Evolutionary conservation across 768 basidiomycete genomes (phyloP).

Genomic region (Cystofilobasidium macerans): DNA sequence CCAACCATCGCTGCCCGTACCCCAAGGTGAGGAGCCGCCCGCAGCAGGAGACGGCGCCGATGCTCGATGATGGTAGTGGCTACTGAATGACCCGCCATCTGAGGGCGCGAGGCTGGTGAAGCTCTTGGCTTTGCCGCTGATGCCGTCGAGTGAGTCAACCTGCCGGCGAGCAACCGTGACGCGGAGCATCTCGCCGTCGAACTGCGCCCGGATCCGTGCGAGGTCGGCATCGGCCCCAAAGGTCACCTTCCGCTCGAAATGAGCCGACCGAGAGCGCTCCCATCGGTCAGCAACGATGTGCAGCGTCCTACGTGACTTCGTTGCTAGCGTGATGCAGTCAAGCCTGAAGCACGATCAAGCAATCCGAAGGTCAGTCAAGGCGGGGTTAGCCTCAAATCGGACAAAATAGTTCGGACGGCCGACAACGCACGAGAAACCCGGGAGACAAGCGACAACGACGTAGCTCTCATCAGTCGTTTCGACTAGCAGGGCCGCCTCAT

Average conservation of each 20-base stretch:
- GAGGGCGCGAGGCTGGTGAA: neutral
- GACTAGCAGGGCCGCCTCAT: conserved; percentile 10
- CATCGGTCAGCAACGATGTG: conserved; percentile 26
- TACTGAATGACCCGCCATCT: neutral
- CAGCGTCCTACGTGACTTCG: conserved; percentile 20
- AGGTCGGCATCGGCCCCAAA: conserved; percentile 24
- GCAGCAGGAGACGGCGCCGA: neutral
- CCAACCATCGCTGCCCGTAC: neutral
- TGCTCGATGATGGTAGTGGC: neutral
- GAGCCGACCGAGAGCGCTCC: conserved; percentile 19
- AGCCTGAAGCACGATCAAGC: conserved; percentile 5
- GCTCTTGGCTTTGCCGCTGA: neutral
- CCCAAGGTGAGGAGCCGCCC: neutral
- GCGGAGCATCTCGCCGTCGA: conserved; percentile 10
- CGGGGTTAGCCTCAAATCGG: neutral
- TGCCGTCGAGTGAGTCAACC: neutral
- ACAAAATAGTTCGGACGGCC: neutral
- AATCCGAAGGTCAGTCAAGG: neutral
- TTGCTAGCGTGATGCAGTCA: conserved; percentile 25
- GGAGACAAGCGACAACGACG: conserved; percentile 19
- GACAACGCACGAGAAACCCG: conserved; percentile 24
- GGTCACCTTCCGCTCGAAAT: conserved; percentile 24
- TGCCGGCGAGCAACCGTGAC: conserved; percentile 12
- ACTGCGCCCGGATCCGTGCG: conserved; percentile 20
- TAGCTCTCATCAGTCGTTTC: conserved; percentile 24